A percentile compares a stretch with the other conserved stretches of the same genome.
These are phyloP conservation scores for Cystofilobasidium ferigula DNA, from an alignment of 768 basidiomycete genomes.

Conservation along the genomic window DNA sequence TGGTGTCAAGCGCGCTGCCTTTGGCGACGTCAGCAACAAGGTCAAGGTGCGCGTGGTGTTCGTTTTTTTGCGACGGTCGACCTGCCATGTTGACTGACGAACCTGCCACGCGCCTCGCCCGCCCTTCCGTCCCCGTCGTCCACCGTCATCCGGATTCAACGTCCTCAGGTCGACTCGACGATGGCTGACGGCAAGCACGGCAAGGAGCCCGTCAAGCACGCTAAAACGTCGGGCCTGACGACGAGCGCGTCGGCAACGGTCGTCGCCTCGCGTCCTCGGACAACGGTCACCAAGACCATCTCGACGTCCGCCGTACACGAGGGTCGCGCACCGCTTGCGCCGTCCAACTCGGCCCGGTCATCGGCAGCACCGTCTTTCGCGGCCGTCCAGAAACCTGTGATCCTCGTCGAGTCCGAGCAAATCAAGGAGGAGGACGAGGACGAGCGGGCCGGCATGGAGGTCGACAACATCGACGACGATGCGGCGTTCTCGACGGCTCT, in stretches of 20 bases:
- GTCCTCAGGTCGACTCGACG: neutral
- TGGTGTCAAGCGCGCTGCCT: slow-evolving; percentile 54
- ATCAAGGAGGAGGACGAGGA: slow-evolving; percentile 19
- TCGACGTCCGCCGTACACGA: slow-evolving; percentile 10
- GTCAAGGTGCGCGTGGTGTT: slow-evolving; percentile 50
- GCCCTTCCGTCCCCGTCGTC: slow-evolving; percentile 17
- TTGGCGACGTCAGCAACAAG: slow-evolving; percentile 69
- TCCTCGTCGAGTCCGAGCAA: slow-evolving; percentile 15
- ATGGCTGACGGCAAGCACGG: slow-evolving; percentile 13
- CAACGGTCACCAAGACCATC: slow-evolving; percentile 6
- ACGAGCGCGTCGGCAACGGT: slow-evolving; percentile 5
- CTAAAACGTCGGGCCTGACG: slow-evolving; percentile 10
- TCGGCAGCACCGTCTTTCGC: slow-evolving; percentile 1
- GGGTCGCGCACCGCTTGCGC: neutral
- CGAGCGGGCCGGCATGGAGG: slow-evolving; percentile 1
- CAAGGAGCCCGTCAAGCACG: neutral
- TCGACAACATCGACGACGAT: slow-evolving; percentile 27
- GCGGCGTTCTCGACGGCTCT: slow-evolving; percentile 18
- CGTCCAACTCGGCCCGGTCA: neutral
- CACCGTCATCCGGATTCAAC: neutral
- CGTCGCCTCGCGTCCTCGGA: neutral
- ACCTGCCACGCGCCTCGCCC: slow-evolving; percentile 46
- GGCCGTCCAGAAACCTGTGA: slow-evolving; percentile 15
- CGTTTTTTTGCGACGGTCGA: slow-evolving; percentile 20
- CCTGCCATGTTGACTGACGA: slow-evolving; percentile 35